Evolutionary conservation across 2,329 filamentous ascomycete species (phyloP).

Genomic region (Venturia carpophila): DNA sequence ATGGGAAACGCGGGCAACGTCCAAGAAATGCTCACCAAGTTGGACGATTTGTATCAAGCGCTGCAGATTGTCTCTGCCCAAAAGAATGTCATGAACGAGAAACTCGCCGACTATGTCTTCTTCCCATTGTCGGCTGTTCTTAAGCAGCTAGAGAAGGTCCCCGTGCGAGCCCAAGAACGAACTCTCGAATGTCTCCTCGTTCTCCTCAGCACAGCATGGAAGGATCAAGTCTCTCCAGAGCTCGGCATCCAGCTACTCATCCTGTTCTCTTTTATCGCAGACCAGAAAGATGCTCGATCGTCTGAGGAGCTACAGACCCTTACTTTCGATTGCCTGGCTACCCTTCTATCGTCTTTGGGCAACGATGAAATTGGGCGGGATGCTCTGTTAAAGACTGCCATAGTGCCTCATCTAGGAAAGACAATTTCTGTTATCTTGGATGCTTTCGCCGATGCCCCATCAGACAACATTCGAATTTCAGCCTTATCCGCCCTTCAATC

Average conservation of each 20-base stretch:
- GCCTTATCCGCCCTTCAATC: conserved; percentile 58
- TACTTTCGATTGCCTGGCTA: conserved; percentile 60
- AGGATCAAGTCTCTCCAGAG: conserved; percentile 57
- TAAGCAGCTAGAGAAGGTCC: conserved; percentile 59
- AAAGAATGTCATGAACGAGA: conserved; percentile 56
- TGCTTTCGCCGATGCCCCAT: conserved; percentile 40
- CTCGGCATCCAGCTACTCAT: conserved; percentile 80
- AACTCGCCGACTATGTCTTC: conserved; percentile 88
- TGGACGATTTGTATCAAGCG: conserved; percentile 39
- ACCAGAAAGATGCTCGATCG: conserved; percentile 50
- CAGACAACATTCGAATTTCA: conserved; percentile 61
- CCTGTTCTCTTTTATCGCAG: conserved; percentile 72
- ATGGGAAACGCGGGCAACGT: conserved; percentile 38
- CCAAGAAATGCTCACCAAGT: conserved; percentile 40
- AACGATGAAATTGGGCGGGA: conserved; percentile 42
- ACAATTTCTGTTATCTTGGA: conserved; percentile 66
- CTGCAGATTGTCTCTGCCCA: conserved; percentile 30
- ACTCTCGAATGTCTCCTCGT: conserved; percentile 67
- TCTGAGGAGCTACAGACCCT: conserved; percentile 69
- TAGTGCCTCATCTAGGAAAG: conserved; percentile 73
- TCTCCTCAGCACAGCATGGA: conserved; percentile 74
- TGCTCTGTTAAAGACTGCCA: conserved; percentile 47
- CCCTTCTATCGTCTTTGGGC: conserved; percentile 55
- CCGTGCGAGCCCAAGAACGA: conserved; percentile 65
- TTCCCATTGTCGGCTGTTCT: conserved; percentile 87